phyloP scores from a whole-genome alignment of 2,329 filamentous ascomycete species.

The Aspergillus nomiae region DNA sequence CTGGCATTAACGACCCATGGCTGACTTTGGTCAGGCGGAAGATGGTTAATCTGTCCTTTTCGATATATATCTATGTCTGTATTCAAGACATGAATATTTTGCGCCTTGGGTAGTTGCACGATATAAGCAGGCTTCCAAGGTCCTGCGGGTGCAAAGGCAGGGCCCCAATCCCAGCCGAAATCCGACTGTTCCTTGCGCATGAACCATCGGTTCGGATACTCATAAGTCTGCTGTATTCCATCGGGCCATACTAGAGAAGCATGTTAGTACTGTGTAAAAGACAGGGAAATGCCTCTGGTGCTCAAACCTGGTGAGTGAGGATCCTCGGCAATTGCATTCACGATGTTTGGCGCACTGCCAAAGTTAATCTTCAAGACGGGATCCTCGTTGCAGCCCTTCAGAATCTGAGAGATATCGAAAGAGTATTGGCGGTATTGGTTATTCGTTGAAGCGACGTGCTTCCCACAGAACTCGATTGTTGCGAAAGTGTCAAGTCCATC shows the following conservation, averaged over 20 bases:
- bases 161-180: constrained; percentile 68
- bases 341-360: constrained; percentile 58
- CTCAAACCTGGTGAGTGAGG: constrained; percentile 49
- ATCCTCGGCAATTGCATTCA: constrained; percentile 53
- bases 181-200: constrained; percentile 64
- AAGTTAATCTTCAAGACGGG: constrained; percentile 56
- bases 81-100: constrained; percentile 53
- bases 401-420: constrained; percentile 56
- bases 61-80: constrained; percentile 62
- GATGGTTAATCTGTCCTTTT: constrained; percentile 59
- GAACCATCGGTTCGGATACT: constrained; percentile 57
- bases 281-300: not conserved
- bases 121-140: constrained; percentile 63
- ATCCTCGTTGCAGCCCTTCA: constrained; percentile 44
- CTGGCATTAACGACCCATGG: constrained; percentile 65
- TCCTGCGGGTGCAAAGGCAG: constrained; percentile 63
- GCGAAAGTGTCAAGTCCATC: constrained; percentile 65
- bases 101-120: constrained; percentile 50
- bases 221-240: constrained; percentile 51
- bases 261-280: constrained; percentile 1
- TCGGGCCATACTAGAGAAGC: constrained; percentile 49
- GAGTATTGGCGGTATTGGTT: constrained; percentile 66
- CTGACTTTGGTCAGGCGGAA: constrained; percentile 58
- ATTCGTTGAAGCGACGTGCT: constrained; percentile 58
- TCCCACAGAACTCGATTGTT: constrained; percentile 57